Base-by-base conservation (phyloP, 164 flowering plant species). In the Brasenia schreberi region DNA sequence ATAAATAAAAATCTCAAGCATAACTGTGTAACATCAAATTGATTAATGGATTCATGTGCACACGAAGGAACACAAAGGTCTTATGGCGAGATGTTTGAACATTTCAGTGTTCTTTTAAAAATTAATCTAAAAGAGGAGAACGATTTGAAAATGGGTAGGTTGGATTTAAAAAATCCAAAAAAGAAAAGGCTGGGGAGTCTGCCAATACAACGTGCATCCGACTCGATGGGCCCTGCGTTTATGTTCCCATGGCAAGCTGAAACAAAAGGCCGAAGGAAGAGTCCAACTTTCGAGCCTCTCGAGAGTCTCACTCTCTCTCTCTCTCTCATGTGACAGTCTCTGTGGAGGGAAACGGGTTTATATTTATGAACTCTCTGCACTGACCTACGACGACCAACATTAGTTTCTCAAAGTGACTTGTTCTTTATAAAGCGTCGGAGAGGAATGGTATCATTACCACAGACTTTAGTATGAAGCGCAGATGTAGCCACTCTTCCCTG, bases 141-240 rank as follows among this genome's bases (percentile, higher is more conserved):
- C 2, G 16, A 49, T 9, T 9, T 9, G 56, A 49, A 49, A 49
- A 49, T 9, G 5, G 3, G 1, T 5, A 61, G 2, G 64, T 18
- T 17, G 18, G 43, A 44, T 16, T 49, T 7, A 52, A 43, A 14
- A 62, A 23, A 59, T 9, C 10, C 4, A 39, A 16, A n/a, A 23
- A 42, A 33, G 49, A 68, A 69, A 64, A 61, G 14, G 43, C 43
- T 43, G 39, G 17, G 19, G 49, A 33, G 56, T 70, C 72, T 65
- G 72, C 27, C 60, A 61, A 49, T 14, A 18, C 72, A 70, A 65
- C 72, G 72, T 70, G 72, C 59, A 64, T 43, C 58, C 72, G 53
- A 61, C 68, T 70, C 68, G 65, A 61, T 64, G 61, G 27, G 65
- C 64, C 45, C 65, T 44, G 53, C 56, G 16, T 49, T 49, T 9